Conservation (phyloP, 2,329 filamentous ascomycete species). For the Sporothrix humicola region DNA sequence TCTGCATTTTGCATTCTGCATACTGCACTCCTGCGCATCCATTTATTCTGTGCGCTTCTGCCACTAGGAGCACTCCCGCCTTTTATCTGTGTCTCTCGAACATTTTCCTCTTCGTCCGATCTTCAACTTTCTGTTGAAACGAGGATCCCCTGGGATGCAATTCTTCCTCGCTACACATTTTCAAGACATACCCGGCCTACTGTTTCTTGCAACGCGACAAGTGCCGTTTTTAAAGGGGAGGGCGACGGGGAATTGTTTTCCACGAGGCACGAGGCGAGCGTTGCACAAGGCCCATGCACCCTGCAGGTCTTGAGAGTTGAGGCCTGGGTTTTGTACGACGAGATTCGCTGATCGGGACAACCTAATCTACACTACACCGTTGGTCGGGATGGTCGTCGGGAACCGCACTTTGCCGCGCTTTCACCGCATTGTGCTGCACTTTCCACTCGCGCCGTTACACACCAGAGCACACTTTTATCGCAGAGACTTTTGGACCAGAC, state of each 20-base stretch:
- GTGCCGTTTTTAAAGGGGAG: background rate
- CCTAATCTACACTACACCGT: constrained; percentile 9
- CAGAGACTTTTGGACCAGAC: background rate
- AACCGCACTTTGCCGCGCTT: background rate
- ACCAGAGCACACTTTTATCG: background rate
- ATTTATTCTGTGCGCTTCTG: background rate
- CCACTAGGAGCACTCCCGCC: background rate
- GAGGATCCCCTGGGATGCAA: background rate
- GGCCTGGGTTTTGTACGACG: constrained; percentile 26
- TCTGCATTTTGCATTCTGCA: constrained; percentile 5
- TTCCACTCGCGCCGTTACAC: background rate
- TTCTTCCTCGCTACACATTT: background rate
- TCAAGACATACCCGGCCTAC: background rate
- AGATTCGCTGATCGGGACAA: constrained; percentile 10
- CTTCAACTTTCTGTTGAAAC: background rate
- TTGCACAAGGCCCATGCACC: constrained; percentile 41
- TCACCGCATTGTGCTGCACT: background rate
- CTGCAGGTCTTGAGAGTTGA: constrained; percentile 38
- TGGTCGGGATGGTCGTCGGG: background rate
- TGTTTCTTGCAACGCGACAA: background rate
- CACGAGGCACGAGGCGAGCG: constrained; percentile 26
- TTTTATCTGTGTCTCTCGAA: background rate
- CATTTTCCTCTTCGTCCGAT: background rate
- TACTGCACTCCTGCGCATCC: constrained; percentile 5
- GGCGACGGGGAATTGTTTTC: constrained; percentile 1